Evolutionary conservation across 2,329 filamentous ascomycete species (phyloP).

Genomic region (Apiospora sp.): DNA sequence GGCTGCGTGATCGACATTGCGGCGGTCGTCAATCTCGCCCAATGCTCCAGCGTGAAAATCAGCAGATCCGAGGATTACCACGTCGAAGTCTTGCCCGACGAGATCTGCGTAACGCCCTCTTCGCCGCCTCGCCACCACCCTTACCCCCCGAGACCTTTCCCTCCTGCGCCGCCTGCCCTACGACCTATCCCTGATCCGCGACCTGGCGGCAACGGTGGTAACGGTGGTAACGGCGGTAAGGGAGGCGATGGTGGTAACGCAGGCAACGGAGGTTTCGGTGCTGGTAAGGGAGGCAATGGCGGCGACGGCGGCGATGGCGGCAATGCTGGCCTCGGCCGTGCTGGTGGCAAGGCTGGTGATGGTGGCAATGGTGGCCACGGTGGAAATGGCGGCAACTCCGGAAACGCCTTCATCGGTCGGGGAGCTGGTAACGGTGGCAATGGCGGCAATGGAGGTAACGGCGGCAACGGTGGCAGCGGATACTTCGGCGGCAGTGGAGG

Average conservation of each 20-base stretch:
- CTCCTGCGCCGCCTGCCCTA: not conserved
- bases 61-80: conserved; percentile 31
- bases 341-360: not conserved
- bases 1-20: conserved; percentile 40
- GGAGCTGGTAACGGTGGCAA: conserved; percentile 7
- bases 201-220: not conserved
- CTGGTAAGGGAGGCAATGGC: not conserved
- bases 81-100: conserved; percentile 34
- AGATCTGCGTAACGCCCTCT: conserved; percentile 39
- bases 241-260: not conserved
- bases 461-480: not conserved
- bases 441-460: not conserved
- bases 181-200: not conserved
- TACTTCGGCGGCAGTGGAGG: conserved; percentile 24
- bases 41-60: conserved; percentile 39
- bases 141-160: not conserved
- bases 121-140: not conserved
- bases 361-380: conserved; percentile 21
- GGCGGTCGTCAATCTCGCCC: conserved; percentile 31
- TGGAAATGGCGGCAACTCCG: conserved; percentile 10
- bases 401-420: not conserved
- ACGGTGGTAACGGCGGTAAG: not conserved
- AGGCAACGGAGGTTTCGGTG: not conserved
- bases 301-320: not conserved
- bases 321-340: not conserved